Conservation (phyloP, 2,329 filamentous ascomycete species). For the Bipolaris cookei region DNA sequence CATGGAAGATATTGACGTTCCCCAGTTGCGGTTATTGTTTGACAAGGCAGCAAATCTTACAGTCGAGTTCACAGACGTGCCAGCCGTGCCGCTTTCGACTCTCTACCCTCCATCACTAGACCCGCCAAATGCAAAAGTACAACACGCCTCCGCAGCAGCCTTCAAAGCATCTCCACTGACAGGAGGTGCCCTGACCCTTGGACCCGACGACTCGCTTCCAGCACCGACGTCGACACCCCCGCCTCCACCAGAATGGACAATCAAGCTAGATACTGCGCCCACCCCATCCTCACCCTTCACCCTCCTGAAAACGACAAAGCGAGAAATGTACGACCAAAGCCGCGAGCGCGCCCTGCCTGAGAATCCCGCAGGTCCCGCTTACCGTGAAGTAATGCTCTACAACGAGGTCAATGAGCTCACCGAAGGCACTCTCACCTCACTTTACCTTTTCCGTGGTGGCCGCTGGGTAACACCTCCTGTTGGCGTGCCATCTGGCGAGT, state of each 20-base stretch:
- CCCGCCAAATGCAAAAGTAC: constrained; percentile 46
- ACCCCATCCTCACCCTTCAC: constrained; percentile 70
- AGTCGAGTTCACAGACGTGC: constrained; percentile 49
- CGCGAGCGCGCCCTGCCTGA: constrained; percentile 65
- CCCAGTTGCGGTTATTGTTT: constrained; percentile 63
- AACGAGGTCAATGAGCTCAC: constrained; percentile 72
- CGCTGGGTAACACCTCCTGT: constrained; percentile 80
- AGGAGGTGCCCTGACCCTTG: constrained; percentile 45
- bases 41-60: constrained; percentile 45
- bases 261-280: constrained; percentile 60
- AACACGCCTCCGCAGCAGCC: constrained; percentile 29
- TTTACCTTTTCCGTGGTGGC: constrained; percentile 76
- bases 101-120: constrained; percentile 66
- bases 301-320: constrained; percentile 81
- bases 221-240: constrained; percentile 26
- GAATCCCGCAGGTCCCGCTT: constrained; percentile 27
- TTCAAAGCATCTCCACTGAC: constrained; percentile 46
- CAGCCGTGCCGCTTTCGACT: constrained; percentile 56
- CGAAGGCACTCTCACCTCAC: constrained; percentile 83
- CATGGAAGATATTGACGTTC: not conserved
- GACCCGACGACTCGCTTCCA: constrained; percentile 36
- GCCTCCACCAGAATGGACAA: constrained; percentile 50
- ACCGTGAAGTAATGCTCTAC: constrained; percentile 76
- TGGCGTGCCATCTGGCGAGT: constrained; percentile 41
- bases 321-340: constrained; percentile 74